These are phyloP conservation scores for Senna tora DNA, from an alignment of 306 rosid genomes.

Conservation along the genomic window DNA sequence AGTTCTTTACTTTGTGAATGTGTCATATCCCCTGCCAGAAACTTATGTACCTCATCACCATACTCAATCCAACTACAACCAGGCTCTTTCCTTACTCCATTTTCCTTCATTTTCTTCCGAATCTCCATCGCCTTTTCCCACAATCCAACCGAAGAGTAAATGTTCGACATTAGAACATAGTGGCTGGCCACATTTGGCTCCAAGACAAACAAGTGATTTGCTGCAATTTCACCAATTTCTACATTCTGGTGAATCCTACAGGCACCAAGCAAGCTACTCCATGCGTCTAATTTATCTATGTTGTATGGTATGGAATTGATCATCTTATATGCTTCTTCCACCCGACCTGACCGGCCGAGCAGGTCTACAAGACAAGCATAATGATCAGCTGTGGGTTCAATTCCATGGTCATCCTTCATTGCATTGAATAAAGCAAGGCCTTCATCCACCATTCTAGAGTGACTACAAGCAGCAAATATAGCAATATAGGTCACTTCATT, in stretches of 20 bases:
- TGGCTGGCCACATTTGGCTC: slow-evolving; percentile 90
- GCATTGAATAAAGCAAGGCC: slow-evolving; percentile 62
- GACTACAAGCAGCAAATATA: slow-evolving; percentile 72
- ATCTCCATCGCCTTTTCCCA: slow-evolving; percentile 82
- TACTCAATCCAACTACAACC: slow-evolving; percentile 92
- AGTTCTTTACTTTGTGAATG: slow-evolving; percentile 76
- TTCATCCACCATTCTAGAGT: slow-evolving; percentile 67
- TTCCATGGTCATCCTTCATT: slow-evolving; percentile 64
- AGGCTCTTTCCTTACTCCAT: slow-evolving; percentile 85
- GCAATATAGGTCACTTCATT: slow-evolving; percentile 69
- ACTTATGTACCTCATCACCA: slow-evolving; percentile 84
- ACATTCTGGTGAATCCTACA: slow-evolving; percentile 66
- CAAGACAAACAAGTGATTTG: slow-evolving; percentile 59
- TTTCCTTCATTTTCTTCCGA: slow-evolving; percentile 77
- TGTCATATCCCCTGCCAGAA: slow-evolving; percentile 74
- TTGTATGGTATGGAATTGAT: slow-evolving; percentile 64
- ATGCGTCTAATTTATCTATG: slow-evolving; percentile 66
- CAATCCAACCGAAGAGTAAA: slow-evolving; percentile 72
- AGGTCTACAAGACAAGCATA: slow-evolving; percentile 88
- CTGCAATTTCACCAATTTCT: slow-evolving; percentile 79
- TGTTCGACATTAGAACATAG: slow-evolving; percentile 78
- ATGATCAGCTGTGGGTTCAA: slow-evolving; percentile 74
- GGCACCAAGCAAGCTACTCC: slow-evolving; percentile 92
- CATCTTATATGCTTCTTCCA: slow-evolving; percentile 66
- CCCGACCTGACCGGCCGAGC: slow-evolving; percentile 84